Base-by-base conservation (phyloP, 1,139 yeast species). In the Nakaseomyces delphensis region DNA sequence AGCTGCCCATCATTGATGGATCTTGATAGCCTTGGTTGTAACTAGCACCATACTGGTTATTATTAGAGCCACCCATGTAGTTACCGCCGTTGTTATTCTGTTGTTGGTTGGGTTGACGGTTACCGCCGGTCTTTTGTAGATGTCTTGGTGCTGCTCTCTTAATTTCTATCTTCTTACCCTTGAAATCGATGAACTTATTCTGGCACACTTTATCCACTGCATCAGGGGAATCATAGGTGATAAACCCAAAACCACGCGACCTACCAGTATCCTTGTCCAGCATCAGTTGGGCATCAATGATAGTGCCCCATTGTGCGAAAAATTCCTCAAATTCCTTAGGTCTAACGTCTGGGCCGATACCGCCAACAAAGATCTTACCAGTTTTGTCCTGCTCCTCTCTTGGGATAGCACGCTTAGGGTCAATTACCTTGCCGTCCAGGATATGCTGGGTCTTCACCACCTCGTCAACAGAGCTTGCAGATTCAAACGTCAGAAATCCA, bases 361-460 rank as follows among this genome's bases (percentile, higher is more conserved):
- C 99, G 52, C 99, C 99, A 39, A 91, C 97, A 61, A 91, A 91
- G 53, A 91, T 91, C 68, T 91, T 91, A 55, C 97, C 96, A 10
- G 96, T 89, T 62, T 85, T 85, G 62, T 89, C 97, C 65, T 91
- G 98, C 63, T 91, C 98, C 61, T 91, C 98, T 63, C 89, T 83
- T 36, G 98, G 97, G 57, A 91, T 91, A 20, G 99, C 97, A 56
- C 98, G 76, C 64, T 91, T 91, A 33, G 99, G 98, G 61, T 91
- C 99, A 62, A 91, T 93, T 49, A 91, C 83, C 63, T 91, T 91
- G 48, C 98, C 98, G 59, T 91, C 99, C 47, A 91, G 70, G 41
- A 85, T 77, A 63, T 91, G 99, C 57, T 85, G 95, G 48, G 84
- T 81, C 51, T 79, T 79, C 53, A 91, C 77, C 40, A 91, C 98